Percentiles rank a stretch among this genome's conserved stretches.
Evolutionary conservation across 805 yeast species (phyloP).

Genomic region (Kregervanrija delftensis): DNA sequence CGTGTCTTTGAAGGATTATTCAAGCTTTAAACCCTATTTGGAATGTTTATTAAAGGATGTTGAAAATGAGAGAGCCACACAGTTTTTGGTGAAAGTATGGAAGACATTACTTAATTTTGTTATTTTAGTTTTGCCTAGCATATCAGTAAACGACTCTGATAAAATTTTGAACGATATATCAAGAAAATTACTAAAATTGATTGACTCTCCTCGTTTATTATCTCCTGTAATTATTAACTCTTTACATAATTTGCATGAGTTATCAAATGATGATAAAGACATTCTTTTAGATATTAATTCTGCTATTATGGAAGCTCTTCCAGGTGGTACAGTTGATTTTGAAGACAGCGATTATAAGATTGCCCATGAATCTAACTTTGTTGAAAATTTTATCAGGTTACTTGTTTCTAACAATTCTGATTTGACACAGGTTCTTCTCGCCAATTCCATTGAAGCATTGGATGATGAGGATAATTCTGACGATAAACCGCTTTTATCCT

Average conservation of each 20-base stretch:
- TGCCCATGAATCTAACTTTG: constrained; percentile 11
- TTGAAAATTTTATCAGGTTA: constrained; percentile 19
- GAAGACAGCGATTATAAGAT: constrained; percentile 7
- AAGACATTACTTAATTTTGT: constrained; percentile 16
- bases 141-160: constrained; percentile 5
- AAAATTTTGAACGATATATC: constrained; percentile 8
- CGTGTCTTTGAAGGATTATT: constrained; percentile 6
- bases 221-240: constrained; percentile 6
- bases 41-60: constrained; percentile 16
- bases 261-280: constrained; percentile 15
- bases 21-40: constrained; percentile 8
- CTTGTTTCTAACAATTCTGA: constrained; percentile 14
- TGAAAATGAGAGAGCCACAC: constrained; percentile 16
- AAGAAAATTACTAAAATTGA: constrained; percentile 6
- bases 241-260: constrained; percentile 8
- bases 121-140: not conserved
- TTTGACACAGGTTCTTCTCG: constrained; percentile 14
- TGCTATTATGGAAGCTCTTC: constrained; percentile 18
- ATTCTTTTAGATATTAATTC: constrained; percentile 17
- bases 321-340: constrained; percentile 15
- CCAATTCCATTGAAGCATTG: constrained; percentile 22
- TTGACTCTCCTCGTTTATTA: constrained; percentile 17
- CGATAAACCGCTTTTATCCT: constrained; percentile 21
- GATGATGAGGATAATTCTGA: constrained; percentile 12
- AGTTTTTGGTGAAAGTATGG: constrained; percentile 24